These are phyloP conservation scores for Trypanosoma melophagium DNA, from an alignment of 208 protist genomes.

Conservation along the genomic window DNA sequence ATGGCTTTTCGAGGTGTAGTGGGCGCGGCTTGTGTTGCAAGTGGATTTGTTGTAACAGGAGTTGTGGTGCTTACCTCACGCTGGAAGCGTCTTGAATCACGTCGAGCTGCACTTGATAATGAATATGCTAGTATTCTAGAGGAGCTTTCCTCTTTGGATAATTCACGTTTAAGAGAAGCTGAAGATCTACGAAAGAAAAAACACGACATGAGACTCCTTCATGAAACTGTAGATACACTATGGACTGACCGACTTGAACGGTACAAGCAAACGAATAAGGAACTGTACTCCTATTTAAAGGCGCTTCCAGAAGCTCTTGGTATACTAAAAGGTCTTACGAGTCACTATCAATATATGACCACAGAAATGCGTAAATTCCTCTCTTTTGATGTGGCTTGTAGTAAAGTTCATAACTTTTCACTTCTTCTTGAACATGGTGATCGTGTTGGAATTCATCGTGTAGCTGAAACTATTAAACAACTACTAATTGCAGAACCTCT, in stretches of 20 bases:
- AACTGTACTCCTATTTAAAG: conserved; percentile 61
- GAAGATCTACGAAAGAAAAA: conserved; percentile 47
- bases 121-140: conserved; percentile 59
- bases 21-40: conserved; percentile 31
- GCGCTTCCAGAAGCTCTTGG: conserved; percentile 78
- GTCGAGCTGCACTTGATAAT: conserved; percentile 61
- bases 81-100: conserved; percentile 49
- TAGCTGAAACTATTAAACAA: conserved; percentile 50
- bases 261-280: conserved; percentile 60
- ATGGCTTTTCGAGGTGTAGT: conserved; percentile 32
- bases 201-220: conserved; percentile 28
- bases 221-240: conserved; percentile 68
- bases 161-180: conserved; percentile 40
- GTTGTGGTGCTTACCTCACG: conserved; percentile 42
- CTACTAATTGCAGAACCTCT: conserved; percentile 71
- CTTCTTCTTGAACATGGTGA: conserved; percentile 64
- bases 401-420: conserved; percentile 75
- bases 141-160: conserved; percentile 39
- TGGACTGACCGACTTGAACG: conserved; percentile 75
- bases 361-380: conserved; percentile 75
- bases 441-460: conserved; percentile 45
- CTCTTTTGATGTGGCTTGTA: conserved; percentile 77
- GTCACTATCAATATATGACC: conserved; percentile 83
- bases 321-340: conserved; percentile 59
- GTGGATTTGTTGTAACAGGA: conserved; percentile 33